These are phyloP conservation scores for Trametes pubescens DNA, from an alignment of 1,284 basidiomycete species.

Conservation along the genomic window DNA sequence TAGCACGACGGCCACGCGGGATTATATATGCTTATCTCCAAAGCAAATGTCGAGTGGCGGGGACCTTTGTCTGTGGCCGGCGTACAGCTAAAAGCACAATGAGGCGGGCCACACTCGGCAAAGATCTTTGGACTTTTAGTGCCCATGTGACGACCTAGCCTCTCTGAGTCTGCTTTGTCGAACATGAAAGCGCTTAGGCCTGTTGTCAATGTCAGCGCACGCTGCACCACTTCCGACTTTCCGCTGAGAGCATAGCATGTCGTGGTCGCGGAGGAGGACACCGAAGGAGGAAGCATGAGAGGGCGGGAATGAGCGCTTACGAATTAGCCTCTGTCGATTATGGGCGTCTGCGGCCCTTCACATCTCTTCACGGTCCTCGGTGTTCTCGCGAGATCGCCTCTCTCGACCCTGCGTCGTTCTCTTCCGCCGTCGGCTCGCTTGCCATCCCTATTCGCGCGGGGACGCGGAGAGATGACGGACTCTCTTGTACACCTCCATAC, in stretches of 20 bases:
- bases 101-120: not conserved
- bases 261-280: too few species aligned
- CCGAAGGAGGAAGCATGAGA: too few species aligned
- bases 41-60: slow-evolving; percentile 3
- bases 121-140: not conserved
- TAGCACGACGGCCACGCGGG: not conserved
- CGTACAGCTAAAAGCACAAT: slow-evolving; percentile 1
- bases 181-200: not conserved
- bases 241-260: too few species aligned
- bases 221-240: too few species aligned
- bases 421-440: slow-evolving; percentile 4
- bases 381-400: not conserved
- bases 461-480: slow-evolving; percentile 25
- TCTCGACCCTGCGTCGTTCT: slow-evolving; percentile 22
- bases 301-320: not conserved
- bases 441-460: slow-evolving; percentile 8
- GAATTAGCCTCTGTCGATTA: not conserved
- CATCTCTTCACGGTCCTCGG: slow-evolving; percentile 15
- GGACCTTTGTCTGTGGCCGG: slow-evolving; percentile 10
- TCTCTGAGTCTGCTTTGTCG: not conserved
- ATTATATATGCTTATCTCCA: slow-evolving; percentile 6
- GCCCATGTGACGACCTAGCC: not conserved
- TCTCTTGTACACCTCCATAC: not conserved
- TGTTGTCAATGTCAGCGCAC: not conserved
- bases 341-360: slow-evolving; percentile 10